These are phyloP conservation scores for Polychytrium aggregatum DNA, from an alignment of 192 early-diverging fungal species.

Conservation along the genomic window DNA sequence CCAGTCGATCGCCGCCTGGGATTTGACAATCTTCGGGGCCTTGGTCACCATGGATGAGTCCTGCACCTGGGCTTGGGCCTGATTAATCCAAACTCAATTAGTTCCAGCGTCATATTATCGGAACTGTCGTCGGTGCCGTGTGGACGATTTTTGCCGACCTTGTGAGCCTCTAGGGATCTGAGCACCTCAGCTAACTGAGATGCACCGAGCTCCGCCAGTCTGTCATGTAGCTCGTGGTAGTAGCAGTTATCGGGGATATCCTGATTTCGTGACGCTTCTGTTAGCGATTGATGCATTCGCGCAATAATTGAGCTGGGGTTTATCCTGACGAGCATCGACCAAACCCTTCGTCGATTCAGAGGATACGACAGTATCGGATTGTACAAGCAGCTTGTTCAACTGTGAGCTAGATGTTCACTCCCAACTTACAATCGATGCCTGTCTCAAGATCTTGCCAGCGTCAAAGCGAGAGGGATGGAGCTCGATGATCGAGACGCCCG, in stretches of 20 bases:
- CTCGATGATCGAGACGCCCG: constrained; percentile 82
- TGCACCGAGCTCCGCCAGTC: constrained; percentile 46
- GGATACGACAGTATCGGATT: not conserved
- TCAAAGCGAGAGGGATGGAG: constrained; percentile 70
- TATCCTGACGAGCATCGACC: not conserved
- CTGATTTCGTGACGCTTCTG: constrained; percentile 5
- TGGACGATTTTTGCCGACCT: constrained; percentile 22
- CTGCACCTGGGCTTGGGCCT: constrained; percentile 50
- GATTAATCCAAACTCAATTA: too few species aligned
- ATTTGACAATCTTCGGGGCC: constrained; percentile 57
- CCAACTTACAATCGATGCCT: constrained; percentile 41
- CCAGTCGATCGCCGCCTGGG: constrained; percentile 50
- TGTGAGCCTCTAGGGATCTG: constrained; percentile 41
- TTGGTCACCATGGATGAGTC: constrained; percentile 47
- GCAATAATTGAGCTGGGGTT: not conserved
- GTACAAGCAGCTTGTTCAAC: not conserved
- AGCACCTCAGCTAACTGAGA: constrained; percentile 50
- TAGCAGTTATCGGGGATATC: constrained; percentile 8
- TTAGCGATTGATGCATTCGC: too few species aligned
- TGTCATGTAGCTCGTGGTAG: constrained; percentile 16
- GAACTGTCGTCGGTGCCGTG: not conserved
- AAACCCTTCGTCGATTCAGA: not conserved
- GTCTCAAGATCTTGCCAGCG: constrained; percentile 70
- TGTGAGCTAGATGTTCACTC: not conserved
- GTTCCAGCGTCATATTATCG: constrained; percentile 3